Evolutionary conservation across 805 yeast genomes (phyloP).

Genomic region (Teunomyces gatunensis): DNA sequence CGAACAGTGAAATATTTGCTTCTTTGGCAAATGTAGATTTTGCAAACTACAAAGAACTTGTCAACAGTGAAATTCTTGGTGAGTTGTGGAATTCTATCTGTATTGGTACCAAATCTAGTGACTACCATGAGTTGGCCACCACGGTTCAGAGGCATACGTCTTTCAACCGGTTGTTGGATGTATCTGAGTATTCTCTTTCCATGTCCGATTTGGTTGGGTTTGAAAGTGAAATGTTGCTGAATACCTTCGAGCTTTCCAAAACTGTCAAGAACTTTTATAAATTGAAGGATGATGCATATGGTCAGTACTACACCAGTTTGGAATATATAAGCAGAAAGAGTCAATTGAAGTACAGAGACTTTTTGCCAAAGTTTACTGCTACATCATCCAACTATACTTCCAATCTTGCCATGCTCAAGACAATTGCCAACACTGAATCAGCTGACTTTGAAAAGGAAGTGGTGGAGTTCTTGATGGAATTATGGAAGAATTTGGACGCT

Average conservation of each 20-base stretch:
- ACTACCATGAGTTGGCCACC: slow-evolving; percentile 16
- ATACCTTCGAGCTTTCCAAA: slow-evolving; percentile 19
- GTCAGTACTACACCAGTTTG: slow-evolving; percentile 21
- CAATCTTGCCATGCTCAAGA: slow-evolving; percentile 22
- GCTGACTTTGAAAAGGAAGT: slow-evolving; percentile 15
- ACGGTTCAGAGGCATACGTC: slow-evolving; percentile 23
- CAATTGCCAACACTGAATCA: slow-evolving; percentile 10
- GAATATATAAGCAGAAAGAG: slow-evolving; percentile 5
- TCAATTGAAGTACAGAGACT: background rate
- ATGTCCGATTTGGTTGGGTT: slow-evolving; percentile 15
- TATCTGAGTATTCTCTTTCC: slow-evolving; percentile 11
- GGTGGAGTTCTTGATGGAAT: slow-evolving; percentile 32
- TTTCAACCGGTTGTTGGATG: slow-evolving; percentile 20
- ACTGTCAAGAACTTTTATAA: slow-evolving; percentile 39
- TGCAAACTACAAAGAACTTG: slow-evolving; percentile 6
- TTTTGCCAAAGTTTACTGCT: slow-evolving; percentile 13
- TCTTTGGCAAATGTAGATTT: slow-evolving; percentile 21
- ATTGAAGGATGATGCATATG: slow-evolving; percentile 38
- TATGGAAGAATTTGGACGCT: slow-evolving; percentile 59
- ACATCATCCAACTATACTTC: slow-evolving; percentile 21
- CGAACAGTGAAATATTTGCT: slow-evolving; percentile 14
- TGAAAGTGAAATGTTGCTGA: slow-evolving; percentile 15
- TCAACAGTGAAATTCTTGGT: slow-evolving; percentile 8
- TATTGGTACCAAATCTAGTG: slow-evolving; percentile 17
- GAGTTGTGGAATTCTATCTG: slow-evolving; percentile 17